phyloP scores from a whole-genome alignment of 495 filamentous ascomycete genomes.

The Haplographium delicatum region DNA sequence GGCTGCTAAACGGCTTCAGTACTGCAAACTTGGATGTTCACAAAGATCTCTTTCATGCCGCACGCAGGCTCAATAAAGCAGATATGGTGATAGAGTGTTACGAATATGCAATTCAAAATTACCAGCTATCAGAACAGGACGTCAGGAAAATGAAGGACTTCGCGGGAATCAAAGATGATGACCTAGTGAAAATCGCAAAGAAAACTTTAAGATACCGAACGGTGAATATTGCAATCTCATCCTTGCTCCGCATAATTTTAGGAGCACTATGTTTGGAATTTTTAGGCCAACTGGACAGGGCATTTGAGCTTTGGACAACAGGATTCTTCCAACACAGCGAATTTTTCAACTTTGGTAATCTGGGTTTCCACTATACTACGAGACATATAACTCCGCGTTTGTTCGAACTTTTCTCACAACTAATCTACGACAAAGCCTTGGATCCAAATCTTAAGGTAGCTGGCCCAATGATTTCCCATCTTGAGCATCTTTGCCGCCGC shows the following conservation, averaged over 20 bases:
- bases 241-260: slow-evolving; percentile 6
- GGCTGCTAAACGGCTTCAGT: slow-evolving; percentile 3
- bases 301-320: slow-evolving; percentile 13
- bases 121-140: slow-evolving; percentile 4
- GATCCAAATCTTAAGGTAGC: slow-evolving; percentile 9
- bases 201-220: slow-evolving; percentile 2
- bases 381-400: slow-evolving; percentile 4
- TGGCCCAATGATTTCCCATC: slow-evolving; percentile 8
- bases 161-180: background rate
- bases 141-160: slow-evolving; percentile 5
- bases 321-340: slow-evolving; percentile 10
- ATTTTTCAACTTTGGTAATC: slow-evolving; percentile 10
- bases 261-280: slow-evolving; percentile 4
- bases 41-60: slow-evolving; percentile 5
- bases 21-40: background rate
- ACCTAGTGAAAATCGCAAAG: slow-evolving; percentile 4
- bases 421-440: slow-evolving; percentile 12
- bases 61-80: slow-evolving; percentile 1
- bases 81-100: slow-evolving; percentile 8
- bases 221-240: slow-evolving; percentile 3
- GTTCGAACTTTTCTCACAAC: slow-evolving; percentile 10
- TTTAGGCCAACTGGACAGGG: slow-evolving; percentile 8
- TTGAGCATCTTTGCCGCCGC: slow-evolving; percentile 12
- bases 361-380: background rate
- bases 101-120: slow-evolving; percentile 10